Conservation (phyloP, 2,329 filamentous ascomycete genomes). For the Massarina eburnea region DNA sequence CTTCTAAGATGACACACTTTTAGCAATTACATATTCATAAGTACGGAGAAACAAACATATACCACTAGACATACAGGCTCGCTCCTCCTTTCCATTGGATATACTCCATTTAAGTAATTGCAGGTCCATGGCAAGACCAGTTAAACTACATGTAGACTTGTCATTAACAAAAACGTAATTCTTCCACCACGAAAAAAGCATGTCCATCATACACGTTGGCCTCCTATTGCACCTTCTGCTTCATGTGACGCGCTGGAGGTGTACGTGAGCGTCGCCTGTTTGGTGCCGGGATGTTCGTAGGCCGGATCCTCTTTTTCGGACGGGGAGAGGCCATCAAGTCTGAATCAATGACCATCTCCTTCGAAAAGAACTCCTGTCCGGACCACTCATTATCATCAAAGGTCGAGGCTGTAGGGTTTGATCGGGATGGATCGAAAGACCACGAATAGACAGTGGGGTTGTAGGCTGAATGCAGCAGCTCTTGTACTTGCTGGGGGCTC, state of each 20-base stretch:
- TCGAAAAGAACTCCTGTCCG: background rate
- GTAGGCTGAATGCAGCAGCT: background rate
- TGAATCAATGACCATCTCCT: background rate
- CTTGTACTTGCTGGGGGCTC: background rate
- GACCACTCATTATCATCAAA: constrained; percentile 2
- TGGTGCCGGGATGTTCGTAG: too few relatives aligned
- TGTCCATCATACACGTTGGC: too few relatives aligned
- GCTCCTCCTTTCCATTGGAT: too few relatives aligned
- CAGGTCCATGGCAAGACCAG: too few relatives aligned
- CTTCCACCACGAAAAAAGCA: too few relatives aligned
- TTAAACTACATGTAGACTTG: too few relatives aligned
- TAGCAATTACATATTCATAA: too few relatives aligned
- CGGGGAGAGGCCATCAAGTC: background rate
- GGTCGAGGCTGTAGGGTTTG: background rate
- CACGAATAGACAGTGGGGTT: background rate
- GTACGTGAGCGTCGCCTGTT: background rate
- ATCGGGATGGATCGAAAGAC: background rate
- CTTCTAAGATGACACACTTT: too few relatives aligned
- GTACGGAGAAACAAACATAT: too few relatives aligned
- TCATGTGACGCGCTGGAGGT: background rate
- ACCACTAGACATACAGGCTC: too few relatives aligned
- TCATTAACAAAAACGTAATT: too few relatives aligned
- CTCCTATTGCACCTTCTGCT: background rate
- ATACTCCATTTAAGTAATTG: too few relatives aligned
- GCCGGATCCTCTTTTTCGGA: background rate